Base-by-base conservation (phyloP, 1,284 basidiomycete species). In the Grifola frondosa region DNA sequence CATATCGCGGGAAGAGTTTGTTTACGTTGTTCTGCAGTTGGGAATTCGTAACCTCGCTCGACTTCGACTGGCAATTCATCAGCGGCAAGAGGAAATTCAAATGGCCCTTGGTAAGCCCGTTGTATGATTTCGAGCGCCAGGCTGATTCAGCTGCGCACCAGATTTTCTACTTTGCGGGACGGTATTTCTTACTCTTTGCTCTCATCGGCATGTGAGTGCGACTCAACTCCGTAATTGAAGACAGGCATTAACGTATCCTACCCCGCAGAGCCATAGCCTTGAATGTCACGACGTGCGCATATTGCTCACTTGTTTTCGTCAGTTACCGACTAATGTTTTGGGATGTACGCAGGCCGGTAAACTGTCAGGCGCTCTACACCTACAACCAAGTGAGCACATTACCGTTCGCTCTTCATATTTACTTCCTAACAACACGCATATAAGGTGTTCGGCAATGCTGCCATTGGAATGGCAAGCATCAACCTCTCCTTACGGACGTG, bases 401-500 rank as follows among this genome's bases (percentile, higher is more conserved):
- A 15, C n/a, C 23, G 37, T 41, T 9, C 37, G n/a, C n/a, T n/a
- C n/a, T n/a, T n/a, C n/a, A n/a, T n/a, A n/a, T n/a, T n/a, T n/a
- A n/a, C n/a, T n/a, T n/a, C n/a, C n/a, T n/a, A n/a, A n/a, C n/a
- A n/a, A n/a, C n/a, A n/a, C n/a, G n/a, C n/a, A n/a, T n/a, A n/a
- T n/a, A n/a, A 64, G 64, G 70, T 82, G 40, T 62, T 82, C 37
- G 86, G 85, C 4, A 86, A 86, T 60, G 74, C 79, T 6, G 68
- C 86, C 12, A 78, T 87, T 30, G 86, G 86, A 12, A 69, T 88
- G 6, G 83, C 86, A 7, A 87, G 84, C 56, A 77, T 88, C 56
- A 88, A 88, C 56, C 71, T 88, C 6, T 85, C 84, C 6, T 67
- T 88, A 30, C 68, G 85, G 57, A 87, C 85, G 80, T 82, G 61